phyloP scores from a whole-genome alignment of 139 green algal species.

The Edaphochlamys debaryana region DNA sequence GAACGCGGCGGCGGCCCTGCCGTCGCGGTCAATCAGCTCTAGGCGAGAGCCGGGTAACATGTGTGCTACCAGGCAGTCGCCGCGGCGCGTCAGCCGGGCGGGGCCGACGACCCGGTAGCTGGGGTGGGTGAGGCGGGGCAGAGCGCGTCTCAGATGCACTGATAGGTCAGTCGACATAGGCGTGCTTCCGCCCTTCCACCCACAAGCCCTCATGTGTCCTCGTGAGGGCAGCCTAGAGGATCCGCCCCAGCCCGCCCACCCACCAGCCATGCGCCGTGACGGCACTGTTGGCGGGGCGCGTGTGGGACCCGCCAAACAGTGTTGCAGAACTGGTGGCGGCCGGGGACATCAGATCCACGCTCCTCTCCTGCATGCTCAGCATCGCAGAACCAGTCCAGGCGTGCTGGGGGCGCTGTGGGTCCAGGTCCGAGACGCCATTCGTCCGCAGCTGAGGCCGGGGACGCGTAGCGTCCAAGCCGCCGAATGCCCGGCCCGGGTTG shows the following conservation, averaged over 20 bases:
- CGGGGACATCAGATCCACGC: too few relatives aligned
- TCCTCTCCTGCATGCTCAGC: too few relatives aligned
- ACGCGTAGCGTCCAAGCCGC: too few relatives aligned
- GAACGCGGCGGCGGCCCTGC: neutral
- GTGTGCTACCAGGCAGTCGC: conserved; percentile 6
- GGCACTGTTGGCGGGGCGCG: conserved; percentile 13
- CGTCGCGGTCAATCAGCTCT: conserved; percentile 23
- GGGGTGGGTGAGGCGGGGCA: neutral
- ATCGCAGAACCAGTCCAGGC: too few relatives aligned
- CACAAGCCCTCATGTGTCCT: too few relatives aligned
- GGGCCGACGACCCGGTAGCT: conserved; percentile 23
- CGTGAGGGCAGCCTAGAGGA: neutral
- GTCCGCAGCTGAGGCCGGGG: too few relatives aligned
- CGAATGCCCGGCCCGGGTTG: too few relatives aligned
- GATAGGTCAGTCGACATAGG: neutral
- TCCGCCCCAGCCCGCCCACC: neutral
- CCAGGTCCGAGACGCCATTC: too few relatives aligned
- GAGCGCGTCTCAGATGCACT: neutral
- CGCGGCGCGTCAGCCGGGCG: conserved; percentile 8
- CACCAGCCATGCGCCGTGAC: conserved; percentile 14
- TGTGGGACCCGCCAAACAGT: conserved; percentile 13
- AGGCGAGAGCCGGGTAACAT: conserved; percentile 1
- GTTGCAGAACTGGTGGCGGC: neutral
- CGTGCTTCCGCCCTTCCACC: neutral
- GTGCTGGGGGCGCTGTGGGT: too few relatives aligned